Conservation (phyloP, 345 rosid genomes). For the Leavenworthia alabamica region DNA sequence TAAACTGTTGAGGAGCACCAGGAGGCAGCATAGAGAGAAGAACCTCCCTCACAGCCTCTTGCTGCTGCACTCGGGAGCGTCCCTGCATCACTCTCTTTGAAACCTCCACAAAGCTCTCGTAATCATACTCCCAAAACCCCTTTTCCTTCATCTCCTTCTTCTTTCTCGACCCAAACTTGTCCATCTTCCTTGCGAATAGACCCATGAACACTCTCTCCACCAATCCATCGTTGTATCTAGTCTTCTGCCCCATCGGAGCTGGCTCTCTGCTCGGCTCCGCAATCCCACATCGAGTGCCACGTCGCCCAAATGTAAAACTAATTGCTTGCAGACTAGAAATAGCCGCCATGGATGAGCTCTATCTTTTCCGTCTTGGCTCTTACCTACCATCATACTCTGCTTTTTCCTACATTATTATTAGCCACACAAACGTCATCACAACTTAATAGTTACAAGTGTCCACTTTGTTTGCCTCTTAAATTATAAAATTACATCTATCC, state of each 20-base stretch:
- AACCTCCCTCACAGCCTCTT: slow-evolving; percentile 81
- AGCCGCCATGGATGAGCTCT: slow-evolving; percentile 50
- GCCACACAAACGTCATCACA: slow-evolving; percentile 18
- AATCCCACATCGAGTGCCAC: slow-evolving; percentile 47
- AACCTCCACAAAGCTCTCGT: slow-evolving; percentile 77
- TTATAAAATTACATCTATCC: too few species aligned
- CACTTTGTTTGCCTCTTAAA: slow-evolving; percentile 24
- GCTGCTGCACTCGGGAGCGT: slow-evolving; percentile 62
- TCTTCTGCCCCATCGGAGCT: slow-evolving; percentile 85
- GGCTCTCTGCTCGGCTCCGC: slow-evolving; percentile 79
- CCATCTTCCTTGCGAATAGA: slow-evolving; percentile 82
- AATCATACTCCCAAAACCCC: slow-evolving; percentile 56
- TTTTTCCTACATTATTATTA: slow-evolving; percentile 4
- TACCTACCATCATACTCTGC: slow-evolving; percentile 6
- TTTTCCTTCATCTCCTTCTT: slow-evolving; percentile 27
- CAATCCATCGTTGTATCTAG: slow-evolving; percentile 67
- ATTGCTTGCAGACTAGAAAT: slow-evolving; percentile 40
- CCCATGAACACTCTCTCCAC: slow-evolving; percentile 79
- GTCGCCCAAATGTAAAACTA: slow-evolving; percentile 21
- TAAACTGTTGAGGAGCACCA: slow-evolving; percentile 90
- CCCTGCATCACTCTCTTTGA: slow-evolving; percentile 85
- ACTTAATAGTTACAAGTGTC: slow-evolving; percentile 17
- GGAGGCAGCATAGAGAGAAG: slow-evolving; percentile 94
- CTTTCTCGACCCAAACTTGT: slow-evolving; percentile 48
- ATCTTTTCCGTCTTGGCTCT: background rate